A percentile compares a stretch with the other conserved stretches of the same genome.
Evolutionary conservation across 2,329 filamentous ascomycete species (phyloP).

Genomic region (Chrysoporthe deuterocubensis): DNA sequence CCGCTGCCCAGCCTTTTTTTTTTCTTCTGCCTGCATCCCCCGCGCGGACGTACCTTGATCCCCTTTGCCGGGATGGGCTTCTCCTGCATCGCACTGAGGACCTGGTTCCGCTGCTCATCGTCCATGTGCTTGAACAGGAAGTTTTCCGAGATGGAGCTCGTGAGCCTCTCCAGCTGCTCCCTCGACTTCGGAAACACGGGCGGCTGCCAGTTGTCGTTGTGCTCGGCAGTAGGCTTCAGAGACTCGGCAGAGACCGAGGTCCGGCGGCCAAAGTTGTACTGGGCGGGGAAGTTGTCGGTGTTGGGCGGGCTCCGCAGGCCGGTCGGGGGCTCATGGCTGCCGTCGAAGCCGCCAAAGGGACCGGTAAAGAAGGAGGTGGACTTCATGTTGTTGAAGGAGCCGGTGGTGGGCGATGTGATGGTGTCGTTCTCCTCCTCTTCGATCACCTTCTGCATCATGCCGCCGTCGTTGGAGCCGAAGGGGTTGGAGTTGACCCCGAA

Average conservation of each 20-base stretch:
- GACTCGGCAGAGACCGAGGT: constrained; percentile 98
- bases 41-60: constrained; percentile 58
- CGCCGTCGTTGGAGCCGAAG: constrained; percentile 62
- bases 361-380: constrained; percentile 50
- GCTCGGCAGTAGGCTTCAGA: constrained; percentile 82
- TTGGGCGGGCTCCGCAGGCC: constrained; percentile 54
- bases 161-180: constrained; percentile 81
- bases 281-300: constrained; percentile 77
- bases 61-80: constrained; percentile 94
- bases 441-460: constrained; percentile 60
- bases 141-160: constrained; percentile 81
- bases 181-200: constrained; percentile 81
- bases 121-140: constrained; percentile 95
- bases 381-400: constrained; percentile 58
- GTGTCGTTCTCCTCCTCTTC: constrained; percentile 84
- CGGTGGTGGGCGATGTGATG: constrained; percentile 74
- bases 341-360: constrained; percentile 59
- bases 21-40: not conserved
- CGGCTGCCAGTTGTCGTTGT: constrained; percentile 87
- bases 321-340: constrained; percentile 50
- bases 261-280: constrained; percentile 91
- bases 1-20: not conserved
- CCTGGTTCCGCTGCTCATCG: constrained; percentile 86
- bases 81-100: constrained; percentile 88
- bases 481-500: constrained; percentile 72